phyloP scores from a whole-genome alignment of 805 yeast species.

The Saturnispora besseyi region DNA sequence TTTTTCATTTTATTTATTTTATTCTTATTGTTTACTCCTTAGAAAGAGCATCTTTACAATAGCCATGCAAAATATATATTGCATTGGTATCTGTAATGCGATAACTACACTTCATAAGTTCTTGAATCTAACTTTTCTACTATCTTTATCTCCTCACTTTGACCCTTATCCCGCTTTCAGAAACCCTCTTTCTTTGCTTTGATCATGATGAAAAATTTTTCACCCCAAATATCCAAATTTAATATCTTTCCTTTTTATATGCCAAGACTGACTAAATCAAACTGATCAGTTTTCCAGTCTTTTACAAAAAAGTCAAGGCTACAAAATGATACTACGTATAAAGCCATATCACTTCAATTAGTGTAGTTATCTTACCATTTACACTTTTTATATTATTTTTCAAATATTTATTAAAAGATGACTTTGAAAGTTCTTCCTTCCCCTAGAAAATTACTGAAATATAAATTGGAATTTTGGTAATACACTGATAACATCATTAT shows the following conservation, averaged over 20 bases:
- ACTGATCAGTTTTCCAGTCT: too few species aligned
- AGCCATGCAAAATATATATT: background rate
- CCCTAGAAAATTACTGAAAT: too few species aligned
- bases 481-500: too few species aligned
- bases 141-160: background rate
- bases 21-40: background rate
- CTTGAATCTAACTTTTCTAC: background rate
- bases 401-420: too few species aligned
- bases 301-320: background rate
- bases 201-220: background rate
- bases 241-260: too few species aligned
- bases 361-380: too few species aligned
- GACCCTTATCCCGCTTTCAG: background rate
- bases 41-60: too few species aligned
- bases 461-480: too few species aligned
- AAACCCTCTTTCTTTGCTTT: background rate
- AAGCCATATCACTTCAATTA: too few species aligned
- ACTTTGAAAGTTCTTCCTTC: too few species aligned
- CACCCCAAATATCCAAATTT: background rate
- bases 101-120: background rate
- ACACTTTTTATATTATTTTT: too few species aligned
- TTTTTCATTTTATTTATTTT: constrained; percentile 1
- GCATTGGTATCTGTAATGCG: background rate
- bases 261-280: background rate
- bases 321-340: background rate